Percentiles rank a stretch among this genome's conserved stretches.
These are phyloP conservation scores for Ganoderma lingzhi DNA, from an alignment of 1,284 basidiomycete genomes.

Conservation along the genomic window DNA sequence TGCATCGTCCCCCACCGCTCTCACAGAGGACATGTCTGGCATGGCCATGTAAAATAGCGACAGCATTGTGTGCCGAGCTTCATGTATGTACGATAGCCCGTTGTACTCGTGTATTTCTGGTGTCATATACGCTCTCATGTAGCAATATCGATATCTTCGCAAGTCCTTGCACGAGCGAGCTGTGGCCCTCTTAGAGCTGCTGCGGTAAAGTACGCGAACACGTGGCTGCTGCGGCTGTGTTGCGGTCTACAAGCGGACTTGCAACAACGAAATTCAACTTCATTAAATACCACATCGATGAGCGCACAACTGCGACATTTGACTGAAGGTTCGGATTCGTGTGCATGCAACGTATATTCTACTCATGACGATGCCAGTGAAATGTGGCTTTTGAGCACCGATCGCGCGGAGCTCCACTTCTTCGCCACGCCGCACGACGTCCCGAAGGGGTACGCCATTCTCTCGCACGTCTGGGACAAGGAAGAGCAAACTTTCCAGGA, in stretches of 20 bases:
- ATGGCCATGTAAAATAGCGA: background rate
- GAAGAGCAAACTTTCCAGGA: constrained; percentile 15
- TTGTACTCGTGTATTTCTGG: background rate
- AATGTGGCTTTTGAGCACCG: constrained; percentile 14
- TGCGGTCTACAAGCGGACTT: background rate
- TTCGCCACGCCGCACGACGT: constrained; percentile 5
- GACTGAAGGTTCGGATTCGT: background rate
- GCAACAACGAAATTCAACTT: background rate
- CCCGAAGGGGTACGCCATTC: constrained; percentile 10
- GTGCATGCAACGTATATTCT: background rate
- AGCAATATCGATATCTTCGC: background rate
- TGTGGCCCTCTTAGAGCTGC: too few relatives aligned
- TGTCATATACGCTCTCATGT: background rate
- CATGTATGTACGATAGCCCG: background rate
- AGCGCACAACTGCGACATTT: background rate
- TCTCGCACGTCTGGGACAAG: constrained; percentile 15
- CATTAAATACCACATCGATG: background rate
- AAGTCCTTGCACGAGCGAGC: too few relatives aligned
- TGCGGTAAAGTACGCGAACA: background rate
- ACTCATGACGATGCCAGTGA: background rate
- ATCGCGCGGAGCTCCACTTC: constrained; percentile 7
- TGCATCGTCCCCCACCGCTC: background rate
- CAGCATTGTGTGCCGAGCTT: background rate
- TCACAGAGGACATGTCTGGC: background rate
- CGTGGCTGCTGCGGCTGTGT: background rate